Percentiles rank a stretch among this genome's conserved stretches.
These are phyloP conservation scores for Colletotrichum cereale DNA, from an alignment of 2,329 filamentous ascomycete genomes.

Conservation along the genomic window DNA sequence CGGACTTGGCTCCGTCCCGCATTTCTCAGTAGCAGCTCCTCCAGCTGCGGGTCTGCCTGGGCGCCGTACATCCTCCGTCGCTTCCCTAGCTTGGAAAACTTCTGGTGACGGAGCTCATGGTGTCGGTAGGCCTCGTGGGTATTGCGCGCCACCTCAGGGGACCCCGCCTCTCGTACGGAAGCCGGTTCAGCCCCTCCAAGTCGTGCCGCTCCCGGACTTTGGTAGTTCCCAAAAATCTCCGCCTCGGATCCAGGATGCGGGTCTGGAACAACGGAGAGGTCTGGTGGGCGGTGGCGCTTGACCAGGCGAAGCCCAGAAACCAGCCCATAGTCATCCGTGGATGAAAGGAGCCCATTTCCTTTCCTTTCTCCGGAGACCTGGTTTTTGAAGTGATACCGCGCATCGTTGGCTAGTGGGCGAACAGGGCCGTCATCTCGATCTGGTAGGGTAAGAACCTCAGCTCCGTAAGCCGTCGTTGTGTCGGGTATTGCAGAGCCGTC, in stretches of 20 bases:
- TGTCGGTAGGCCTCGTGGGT: not conserved
- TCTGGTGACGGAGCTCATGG: not conserved
- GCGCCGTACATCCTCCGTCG: not conserved
- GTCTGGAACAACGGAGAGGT: not conserved
- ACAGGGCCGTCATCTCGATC: not conserved
- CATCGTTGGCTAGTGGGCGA: conserved; percentile 18
- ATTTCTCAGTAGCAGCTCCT: not conserved
- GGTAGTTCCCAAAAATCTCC: conserved; percentile 3
- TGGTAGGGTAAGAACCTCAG: not conserved
- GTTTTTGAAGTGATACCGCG: too few relatives aligned
- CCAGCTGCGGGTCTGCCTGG: not conserved
- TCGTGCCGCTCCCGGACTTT: conserved; percentile 15
- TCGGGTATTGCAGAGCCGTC: not conserved
- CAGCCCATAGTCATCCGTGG: not conserved
- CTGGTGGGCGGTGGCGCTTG: not conserved
- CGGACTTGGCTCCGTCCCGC: conserved; percentile 12
- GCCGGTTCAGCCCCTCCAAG: not conserved
- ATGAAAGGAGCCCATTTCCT: conserved; percentile 2
- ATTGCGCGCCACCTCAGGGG: conserved; percentile 8
- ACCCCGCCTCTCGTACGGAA: conserved; percentile 12
- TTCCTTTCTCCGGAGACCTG: not conserved
- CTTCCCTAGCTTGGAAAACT: not conserved
- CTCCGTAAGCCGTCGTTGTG: not conserved
- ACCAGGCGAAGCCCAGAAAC: not conserved
- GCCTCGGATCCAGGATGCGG: not conserved